phyloP scores from a whole-genome alignment of 2,329 filamentous ascomycete genomes.

The Penicillium griseofulvum region DNA sequence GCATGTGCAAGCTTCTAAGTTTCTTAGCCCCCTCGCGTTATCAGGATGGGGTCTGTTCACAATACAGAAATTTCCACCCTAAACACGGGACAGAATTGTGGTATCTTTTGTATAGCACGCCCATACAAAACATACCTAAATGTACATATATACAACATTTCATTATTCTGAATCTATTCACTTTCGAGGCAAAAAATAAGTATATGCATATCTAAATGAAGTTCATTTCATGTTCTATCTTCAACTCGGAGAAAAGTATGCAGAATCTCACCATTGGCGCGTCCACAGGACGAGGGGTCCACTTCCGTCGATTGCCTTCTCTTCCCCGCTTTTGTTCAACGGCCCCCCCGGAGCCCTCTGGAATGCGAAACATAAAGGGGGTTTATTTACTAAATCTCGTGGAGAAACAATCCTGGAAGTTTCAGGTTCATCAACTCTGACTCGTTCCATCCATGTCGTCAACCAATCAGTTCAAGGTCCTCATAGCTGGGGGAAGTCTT shows the following conservation, averaged over 20 bases:
- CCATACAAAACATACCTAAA: background rate
- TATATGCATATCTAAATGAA: background rate
- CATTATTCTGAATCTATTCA: background rate
- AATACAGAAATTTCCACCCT: background rate
- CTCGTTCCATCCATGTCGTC: background rate
- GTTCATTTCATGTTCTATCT: background rate
- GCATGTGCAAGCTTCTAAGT: background rate
- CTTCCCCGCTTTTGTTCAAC: background rate
- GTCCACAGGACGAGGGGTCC: too few species aligned
- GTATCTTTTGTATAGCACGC: background rate
- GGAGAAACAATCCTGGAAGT: too few species aligned
- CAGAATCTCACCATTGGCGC: too few species aligned
- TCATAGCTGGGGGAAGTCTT: slow-evolving; percentile 13
- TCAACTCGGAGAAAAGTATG: background rate
- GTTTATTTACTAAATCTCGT: background rate
- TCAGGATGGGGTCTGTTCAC: background rate
- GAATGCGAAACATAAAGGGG: background rate
- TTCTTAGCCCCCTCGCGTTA: background rate
- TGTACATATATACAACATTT: too few species aligned
- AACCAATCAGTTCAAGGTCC: slow-evolving; percentile 6
- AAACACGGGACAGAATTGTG: background rate
- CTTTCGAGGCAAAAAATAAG: background rate
- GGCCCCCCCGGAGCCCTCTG: too few species aligned
- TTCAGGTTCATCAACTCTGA: background rate
- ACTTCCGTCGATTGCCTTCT: background rate